Evolutionary conservation across 1,284 basidiomycete genomes (phyloP).

Genomic region (Pseudozyma flocculosa): DNA sequence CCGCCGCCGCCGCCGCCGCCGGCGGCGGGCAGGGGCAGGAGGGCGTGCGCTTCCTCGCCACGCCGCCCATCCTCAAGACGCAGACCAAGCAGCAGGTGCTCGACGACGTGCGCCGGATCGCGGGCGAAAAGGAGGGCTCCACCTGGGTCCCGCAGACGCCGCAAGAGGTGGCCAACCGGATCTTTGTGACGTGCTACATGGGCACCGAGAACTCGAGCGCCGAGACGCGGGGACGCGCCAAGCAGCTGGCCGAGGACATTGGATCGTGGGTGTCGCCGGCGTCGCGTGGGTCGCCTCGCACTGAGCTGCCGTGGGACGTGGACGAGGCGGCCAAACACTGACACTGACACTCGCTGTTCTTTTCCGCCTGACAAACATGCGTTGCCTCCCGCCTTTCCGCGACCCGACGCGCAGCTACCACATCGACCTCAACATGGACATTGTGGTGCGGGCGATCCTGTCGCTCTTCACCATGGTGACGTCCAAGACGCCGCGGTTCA

Average conservation of each 20-base stretch:
- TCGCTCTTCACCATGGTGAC: slow-evolving; percentile 83
- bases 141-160: slow-evolving; percentile 80
- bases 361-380: neutral
- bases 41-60: neutral
- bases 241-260: slow-evolving; percentile 80
- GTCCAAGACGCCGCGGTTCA: slow-evolving; percentile 77
- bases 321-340: too few species aligned
- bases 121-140: slow-evolving; percentile 76
- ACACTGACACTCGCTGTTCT: too few species aligned
- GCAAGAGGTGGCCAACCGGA: slow-evolving; percentile 76
- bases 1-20: neutral
- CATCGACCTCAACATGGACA: slow-evolving; percentile 93
- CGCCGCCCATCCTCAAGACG: slow-evolving; percentile 11
- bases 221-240: slow-evolving; percentile 84
- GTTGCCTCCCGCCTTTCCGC: neutral
- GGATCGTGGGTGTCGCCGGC: slow-evolving; percentile 63
- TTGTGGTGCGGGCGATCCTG: slow-evolving; percentile 77
- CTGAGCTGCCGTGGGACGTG: too few species aligned
- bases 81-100: slow-evolving; percentile 79
- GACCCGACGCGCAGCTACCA: slow-evolving; percentile 72
- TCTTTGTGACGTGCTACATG: slow-evolving; percentile 99
- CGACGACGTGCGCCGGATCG: slow-evolving; percentile 82
- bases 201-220: slow-evolving; percentile 90
- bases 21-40: too few species aligned
- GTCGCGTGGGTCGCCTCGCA: too few species aligned